Evolutionary conservation across 2,329 filamentous ascomycete species (phyloP), one percentile per base, ranked within the genome.

Genomic region (Trichoderma hamatum): DNA sequence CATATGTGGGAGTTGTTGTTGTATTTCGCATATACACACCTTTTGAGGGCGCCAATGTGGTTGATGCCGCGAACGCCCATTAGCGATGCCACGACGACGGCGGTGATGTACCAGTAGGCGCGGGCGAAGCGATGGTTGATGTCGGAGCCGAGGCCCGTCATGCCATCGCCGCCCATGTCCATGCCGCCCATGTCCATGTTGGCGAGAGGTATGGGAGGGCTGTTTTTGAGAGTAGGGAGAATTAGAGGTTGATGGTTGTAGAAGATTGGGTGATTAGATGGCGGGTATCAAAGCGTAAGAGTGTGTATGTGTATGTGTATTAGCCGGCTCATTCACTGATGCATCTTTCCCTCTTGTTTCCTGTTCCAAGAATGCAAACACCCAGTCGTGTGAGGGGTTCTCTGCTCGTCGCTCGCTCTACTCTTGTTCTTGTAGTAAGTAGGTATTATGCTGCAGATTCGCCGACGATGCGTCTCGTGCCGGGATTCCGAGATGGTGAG

Each of bases 21-120:
- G n/a, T n/a, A n/a, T n/a, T n/a, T n/a, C n/a, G n/a, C n/a, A n/a
- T 55, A 11, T n/a, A 39, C 58, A 5, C 56, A 86, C 86, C 83
- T 82, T 67, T 76, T 77, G 24, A 75, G 76, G 24, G 79, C 78
- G 70, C 84, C 80, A 14, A 81, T 76, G 26, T 78, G 74, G 71
- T 86, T 84, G 69, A 86, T 73, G 24, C 73, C 76, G 3, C 84
- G 84, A 30, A 83, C 73, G 0, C 75, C 67, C 3, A 80, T 73
- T 5, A 86, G 74, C 0, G 82, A 71, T 1, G 79, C 84, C 5
- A 87, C 74, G 28, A 84, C 82, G 19, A 80, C 83, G 9, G 82
- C 85, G 46, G 88, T 78, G 39, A 87, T 82, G 74, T 89, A 89
- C 88, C 88, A 90, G 73, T 85, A 90, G 2, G 81, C 82, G 21